A percentile compares a stretch with the other conserved stretches of the same genome.
phyloP scores from a whole-genome alignment of 2,329 filamentous ascomycete genomes.

The Xylariaceae sp. region DNA sequence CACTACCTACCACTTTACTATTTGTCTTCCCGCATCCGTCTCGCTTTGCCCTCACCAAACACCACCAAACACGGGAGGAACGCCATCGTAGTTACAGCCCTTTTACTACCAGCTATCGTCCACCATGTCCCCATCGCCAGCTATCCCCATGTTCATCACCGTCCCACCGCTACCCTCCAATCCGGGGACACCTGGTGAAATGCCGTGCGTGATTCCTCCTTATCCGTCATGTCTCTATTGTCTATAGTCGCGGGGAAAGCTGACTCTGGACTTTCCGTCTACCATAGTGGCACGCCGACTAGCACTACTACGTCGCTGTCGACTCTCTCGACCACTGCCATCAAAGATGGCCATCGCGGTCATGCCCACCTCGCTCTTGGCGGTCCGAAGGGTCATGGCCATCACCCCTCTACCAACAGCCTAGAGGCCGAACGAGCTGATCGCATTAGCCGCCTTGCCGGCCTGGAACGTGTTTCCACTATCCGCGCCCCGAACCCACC shows the following conservation, averaged over 20 bases:
- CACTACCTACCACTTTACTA: neutral
- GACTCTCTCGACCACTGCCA: slow-evolving; percentile 84
- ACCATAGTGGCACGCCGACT: slow-evolving; percentile 76
- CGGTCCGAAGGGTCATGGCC: slow-evolving; percentile 49
- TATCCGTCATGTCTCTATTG: neutral
- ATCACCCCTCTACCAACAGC: slow-evolving; percentile 60
- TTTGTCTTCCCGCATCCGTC: neutral
- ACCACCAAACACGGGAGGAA: neutral
- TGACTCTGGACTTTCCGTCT: slow-evolving; percentile 18
- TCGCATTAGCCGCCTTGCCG: slow-evolving; percentile 88
- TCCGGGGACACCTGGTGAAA: slow-evolving; percentile 80
- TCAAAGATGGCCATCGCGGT: slow-evolving; percentile 92
- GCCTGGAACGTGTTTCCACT: slow-evolving; percentile 83
- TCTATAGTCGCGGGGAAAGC: slow-evolving; percentile 14
- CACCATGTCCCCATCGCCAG: slow-evolving; percentile 34
- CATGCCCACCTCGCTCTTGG: slow-evolving; percentile 57
- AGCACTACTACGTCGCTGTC: slow-evolving; percentile 89
- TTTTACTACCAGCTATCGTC: neutral
- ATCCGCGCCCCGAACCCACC: slow-evolving; percentile 48
- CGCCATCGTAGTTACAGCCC: neutral
- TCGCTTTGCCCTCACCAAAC: neutral
- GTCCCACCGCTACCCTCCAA: slow-evolving; percentile 77
- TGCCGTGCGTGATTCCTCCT: slow-evolving; percentile 60
- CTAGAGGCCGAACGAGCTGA: slow-evolving; percentile 90
- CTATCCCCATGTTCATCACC: slow-evolving; percentile 68